Evolutionary conservation across 2,329 filamentous ascomycete species (phyloP).

Genomic region (Uncinocarpus reesii): DNA sequence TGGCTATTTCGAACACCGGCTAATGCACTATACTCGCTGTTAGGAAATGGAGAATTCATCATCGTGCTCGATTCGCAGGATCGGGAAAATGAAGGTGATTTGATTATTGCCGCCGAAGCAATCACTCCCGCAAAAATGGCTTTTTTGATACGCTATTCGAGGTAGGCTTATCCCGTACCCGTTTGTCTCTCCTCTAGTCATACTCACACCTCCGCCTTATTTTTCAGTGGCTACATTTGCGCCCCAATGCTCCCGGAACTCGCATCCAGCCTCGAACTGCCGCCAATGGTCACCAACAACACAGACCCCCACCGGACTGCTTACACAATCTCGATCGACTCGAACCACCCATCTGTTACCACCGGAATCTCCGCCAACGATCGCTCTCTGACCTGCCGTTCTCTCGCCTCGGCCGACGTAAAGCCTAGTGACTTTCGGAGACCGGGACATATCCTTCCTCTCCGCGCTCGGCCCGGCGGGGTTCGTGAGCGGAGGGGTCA

Average conservation of each 20-base stretch:
- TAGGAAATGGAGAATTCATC: constrained; percentile 79
- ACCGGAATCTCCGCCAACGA: constrained; percentile 90
- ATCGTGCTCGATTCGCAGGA: constrained; percentile 85
- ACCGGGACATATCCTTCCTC: constrained; percentile 82
- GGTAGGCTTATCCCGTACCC: constrained; percentile 24
- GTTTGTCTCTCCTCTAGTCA: too few species aligned
- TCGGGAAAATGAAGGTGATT: constrained; percentile 95
- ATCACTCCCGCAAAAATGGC: constrained; percentile 85
- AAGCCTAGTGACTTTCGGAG: constrained; percentile 57
- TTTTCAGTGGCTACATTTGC: constrained; percentile 69
- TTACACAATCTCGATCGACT: constrained; percentile 85
- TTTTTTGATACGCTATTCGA: constrained; percentile 86
- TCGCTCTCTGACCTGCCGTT: constrained; percentile 68
- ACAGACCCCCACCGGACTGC: constrained; percentile 78
- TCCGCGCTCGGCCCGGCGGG: constrained; percentile 68
- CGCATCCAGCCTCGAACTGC: constrained; percentile 62
- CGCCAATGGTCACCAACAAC: constrained; percentile 79
- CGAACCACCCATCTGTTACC: constrained; percentile 58
- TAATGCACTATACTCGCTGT: too few species aligned
- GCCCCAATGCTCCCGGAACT: constrained; percentile 64
- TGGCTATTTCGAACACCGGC: too few species aligned
- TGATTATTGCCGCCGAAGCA: constrained; percentile 82
- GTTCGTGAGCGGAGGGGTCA: constrained; percentile 72
- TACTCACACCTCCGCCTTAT: background rate
- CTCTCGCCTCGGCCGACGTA: constrained; percentile 57